Conservation (phyloP, 768 basidiomycete genomes). For the Termitomyces sp. region DNA sequence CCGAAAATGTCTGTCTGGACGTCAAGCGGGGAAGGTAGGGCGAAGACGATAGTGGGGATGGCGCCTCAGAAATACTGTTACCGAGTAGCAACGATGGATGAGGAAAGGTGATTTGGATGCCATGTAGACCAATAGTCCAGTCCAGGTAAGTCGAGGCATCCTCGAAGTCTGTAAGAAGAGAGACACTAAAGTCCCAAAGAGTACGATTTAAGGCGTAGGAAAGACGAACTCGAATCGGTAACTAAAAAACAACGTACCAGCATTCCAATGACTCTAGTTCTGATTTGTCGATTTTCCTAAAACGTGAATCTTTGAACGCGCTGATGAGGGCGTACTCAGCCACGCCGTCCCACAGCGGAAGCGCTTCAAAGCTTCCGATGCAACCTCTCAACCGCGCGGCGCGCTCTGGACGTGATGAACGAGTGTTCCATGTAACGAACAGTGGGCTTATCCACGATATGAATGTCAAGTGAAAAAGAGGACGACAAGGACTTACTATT, state of each 20-base stretch:
- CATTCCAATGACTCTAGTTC: conserved; percentile 85
- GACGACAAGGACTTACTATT: conserved; percentile 56
- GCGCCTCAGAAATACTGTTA: conserved; percentile 49
- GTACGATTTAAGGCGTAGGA: not conserved
- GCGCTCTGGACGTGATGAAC: conserved; percentile 53
- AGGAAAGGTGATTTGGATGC: conserved; percentile 84
- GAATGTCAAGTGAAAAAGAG: not conserved
- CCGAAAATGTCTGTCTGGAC: conserved; percentile 62
- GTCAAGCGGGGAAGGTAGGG: conserved; percentile 49
- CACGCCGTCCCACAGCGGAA: conserved; percentile 69
- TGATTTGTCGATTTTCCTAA: conserved; percentile 68
- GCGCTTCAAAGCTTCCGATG: conserved; percentile 88
- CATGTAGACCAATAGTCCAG: conserved; percentile 91
- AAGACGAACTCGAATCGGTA: not conserved
- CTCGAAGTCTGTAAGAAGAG: conserved; percentile 92
- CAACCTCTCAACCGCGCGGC: conserved; percentile 77
- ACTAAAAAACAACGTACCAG: conserved; percentile 50
- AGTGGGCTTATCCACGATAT: conserved; percentile 55
- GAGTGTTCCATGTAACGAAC: conserved; percentile 95
- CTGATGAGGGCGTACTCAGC: conserved; percentile 90
- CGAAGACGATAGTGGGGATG: conserved; percentile 70
- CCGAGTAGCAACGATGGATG: conserved; percentile 60
- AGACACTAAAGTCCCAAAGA: conserved; percentile 52
- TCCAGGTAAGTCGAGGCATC: conserved; percentile 79
- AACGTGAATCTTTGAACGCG: conserved; percentile 85